Evolutionary conservation across 495 filamentous ascomycete species (phyloP).

Genomic region (Venustampulla echinocandica): DNA sequence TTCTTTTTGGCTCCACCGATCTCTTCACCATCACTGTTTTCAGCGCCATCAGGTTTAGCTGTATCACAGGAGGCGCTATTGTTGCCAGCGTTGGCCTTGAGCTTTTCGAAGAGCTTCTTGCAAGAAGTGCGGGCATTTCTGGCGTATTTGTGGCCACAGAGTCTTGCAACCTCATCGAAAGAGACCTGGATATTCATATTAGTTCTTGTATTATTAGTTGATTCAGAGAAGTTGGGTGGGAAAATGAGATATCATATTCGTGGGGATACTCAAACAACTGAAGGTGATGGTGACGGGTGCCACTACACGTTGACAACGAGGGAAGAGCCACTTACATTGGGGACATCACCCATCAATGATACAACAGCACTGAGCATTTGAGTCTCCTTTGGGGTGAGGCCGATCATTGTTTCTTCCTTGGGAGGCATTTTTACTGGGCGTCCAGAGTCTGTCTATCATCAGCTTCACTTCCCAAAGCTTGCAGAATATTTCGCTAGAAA

Average conservation of each 20-base stretch:
- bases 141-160: conserved; percentile 11
- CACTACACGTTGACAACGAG: too few relatives aligned
- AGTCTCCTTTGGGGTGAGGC: conserved; percentile 6
- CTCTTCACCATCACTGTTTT: neutral
- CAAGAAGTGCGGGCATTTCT: conserved; percentile 9
- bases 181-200: too few relatives aligned
- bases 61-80: neutral
- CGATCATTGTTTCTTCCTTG: neutral
- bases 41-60: neutral
- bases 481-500: too few relatives aligned
- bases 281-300: too few relatives aligned
- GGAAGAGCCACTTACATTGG: conserved; percentile 10
- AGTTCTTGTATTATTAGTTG: too few relatives aligned
- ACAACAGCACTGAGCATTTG: neutral
- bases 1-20: conserved; percentile 1
- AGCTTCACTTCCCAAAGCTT: neutral
- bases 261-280: too few relatives aligned
- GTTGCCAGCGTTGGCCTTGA: conserved; percentile 1
- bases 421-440: neutral
- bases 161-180: conserved; percentile 15
- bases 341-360: conserved; percentile 4
- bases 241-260: too few relatives aligned
- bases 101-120: conserved; percentile 18
- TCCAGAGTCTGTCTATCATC: neutral
- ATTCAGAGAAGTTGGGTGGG: too few relatives aligned